A percentile compares a stretch with the other conserved stretches of the same genome.
These are phyloP conservation scores for Chenopodium formosanum DNA, from an alignment of 148 eudicot species.

Conservation along the genomic window DNA sequence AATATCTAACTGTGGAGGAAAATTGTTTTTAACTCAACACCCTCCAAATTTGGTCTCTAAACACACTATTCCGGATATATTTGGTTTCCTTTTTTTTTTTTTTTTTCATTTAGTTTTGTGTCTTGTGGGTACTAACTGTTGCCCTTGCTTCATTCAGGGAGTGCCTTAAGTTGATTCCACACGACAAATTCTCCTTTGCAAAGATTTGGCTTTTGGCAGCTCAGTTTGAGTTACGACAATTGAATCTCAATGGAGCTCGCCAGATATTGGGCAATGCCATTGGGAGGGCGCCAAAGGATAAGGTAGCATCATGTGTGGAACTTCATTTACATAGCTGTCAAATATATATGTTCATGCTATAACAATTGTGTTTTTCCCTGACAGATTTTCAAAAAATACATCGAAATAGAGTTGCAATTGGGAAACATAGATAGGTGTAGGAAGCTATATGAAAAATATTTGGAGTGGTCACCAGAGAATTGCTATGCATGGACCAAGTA, in stretches of 20 bases:
- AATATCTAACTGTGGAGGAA: neutral
- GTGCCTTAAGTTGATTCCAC: conserved; percentile 42
- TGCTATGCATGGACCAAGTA: conserved; percentile 94
- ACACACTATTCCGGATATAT: neutral
- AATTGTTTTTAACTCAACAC: neutral
- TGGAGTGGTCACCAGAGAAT: conserved; percentile 94
- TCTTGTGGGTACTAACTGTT: neutral
- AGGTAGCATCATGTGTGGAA: conserved; percentile 40
- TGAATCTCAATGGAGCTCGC: conserved; percentile 76
- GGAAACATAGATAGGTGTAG: conserved; percentile 89
- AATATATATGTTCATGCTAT: conserved; percentile 13
- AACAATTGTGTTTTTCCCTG: conserved; percentile 15
- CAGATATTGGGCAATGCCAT: conserved; percentile 82
- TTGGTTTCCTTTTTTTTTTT: neutral
- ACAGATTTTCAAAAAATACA: conserved; percentile 90
- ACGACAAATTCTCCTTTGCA: conserved; percentile 80
- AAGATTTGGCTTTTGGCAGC: conserved; percentile 94
- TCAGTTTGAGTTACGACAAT: conserved; percentile 84
- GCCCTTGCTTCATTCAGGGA: conserved; percentile 40
- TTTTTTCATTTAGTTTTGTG: neutral
- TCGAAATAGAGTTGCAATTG: conserved; percentile 83
- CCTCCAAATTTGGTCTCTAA: neutral
- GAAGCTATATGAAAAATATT: conserved; percentile 79
- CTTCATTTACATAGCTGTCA: neutral
- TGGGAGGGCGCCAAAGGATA: conserved; percentile 93